Evolutionary conservation across 108 stramenopile genomes (phyloP).

Genomic region (Skeletonema marinoi): DNA sequence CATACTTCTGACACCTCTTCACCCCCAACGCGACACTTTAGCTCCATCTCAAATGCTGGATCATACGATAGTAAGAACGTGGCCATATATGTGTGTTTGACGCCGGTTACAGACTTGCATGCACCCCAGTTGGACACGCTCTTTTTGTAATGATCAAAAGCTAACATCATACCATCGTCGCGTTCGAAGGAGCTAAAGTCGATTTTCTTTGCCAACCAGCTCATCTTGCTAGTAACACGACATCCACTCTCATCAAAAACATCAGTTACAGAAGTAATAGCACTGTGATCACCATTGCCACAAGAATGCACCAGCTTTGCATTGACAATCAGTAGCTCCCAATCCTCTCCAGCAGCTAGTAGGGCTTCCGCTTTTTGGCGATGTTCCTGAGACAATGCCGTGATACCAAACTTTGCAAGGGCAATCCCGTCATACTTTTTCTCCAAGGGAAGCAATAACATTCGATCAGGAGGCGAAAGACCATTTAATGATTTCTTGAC

Average conservation of each 20-base stretch:
- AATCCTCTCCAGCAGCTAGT: not conserved
- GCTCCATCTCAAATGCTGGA: not conserved
- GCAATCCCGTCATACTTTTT: not conserved
- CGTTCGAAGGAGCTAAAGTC: not conserved
- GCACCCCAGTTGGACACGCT: not conserved
- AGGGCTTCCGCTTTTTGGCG: constrained; percentile 5
- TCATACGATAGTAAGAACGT: constrained; percentile 6
- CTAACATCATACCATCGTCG: not conserved
- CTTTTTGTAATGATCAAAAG: not conserved
- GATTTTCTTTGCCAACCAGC: not conserved
- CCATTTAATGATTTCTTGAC: not conserved
- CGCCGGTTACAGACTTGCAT: not conserved
- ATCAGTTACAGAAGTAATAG: not conserved
- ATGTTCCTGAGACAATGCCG: not conserved
- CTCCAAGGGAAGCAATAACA: not conserved
- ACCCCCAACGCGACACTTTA: not conserved
- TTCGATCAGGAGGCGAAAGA: not conserved
- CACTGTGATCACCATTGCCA: not conserved
- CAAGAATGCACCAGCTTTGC: not conserved
- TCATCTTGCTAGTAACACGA: not conserved
- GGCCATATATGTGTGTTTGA: not conserved
- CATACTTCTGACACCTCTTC: not conserved
- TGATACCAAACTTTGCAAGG: not conserved
- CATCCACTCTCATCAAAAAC: constrained; percentile 7
- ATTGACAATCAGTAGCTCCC: constrained; percentile 8